Conservation (phyloP, 2,329 filamentous ascomycete species). For the Cladosporium sphaerospermum region DNA sequence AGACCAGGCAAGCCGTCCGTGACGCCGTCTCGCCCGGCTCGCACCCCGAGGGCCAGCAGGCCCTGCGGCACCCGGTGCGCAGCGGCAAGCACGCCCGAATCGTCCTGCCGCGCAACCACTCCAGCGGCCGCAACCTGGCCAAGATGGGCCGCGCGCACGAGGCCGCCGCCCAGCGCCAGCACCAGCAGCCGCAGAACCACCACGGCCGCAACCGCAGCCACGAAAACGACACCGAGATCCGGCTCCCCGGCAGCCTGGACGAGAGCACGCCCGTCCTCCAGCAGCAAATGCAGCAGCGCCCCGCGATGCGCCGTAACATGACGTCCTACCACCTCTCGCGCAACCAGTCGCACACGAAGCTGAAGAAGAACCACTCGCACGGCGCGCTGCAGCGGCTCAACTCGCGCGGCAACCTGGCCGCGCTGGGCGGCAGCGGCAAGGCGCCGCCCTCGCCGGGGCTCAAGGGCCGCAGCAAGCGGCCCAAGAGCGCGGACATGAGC, state of each 20-base stretch:
- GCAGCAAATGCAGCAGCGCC: conserved; percentile 11
- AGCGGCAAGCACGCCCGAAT: conserved; percentile 24
- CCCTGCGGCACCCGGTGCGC: conserved; percentile 19
- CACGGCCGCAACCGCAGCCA: conserved; percentile 24
- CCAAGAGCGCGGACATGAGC: conserved; percentile 25
- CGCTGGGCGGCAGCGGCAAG: conserved; percentile 16
- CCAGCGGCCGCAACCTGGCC: conserved; percentile 27
- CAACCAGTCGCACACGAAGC: conserved; percentile 25
- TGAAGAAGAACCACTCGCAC: conserved; percentile 38
- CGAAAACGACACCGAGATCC: conserved; percentile 30
- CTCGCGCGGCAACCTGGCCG: conserved; percentile 33
- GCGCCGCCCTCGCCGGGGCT: conserved; percentile 23
- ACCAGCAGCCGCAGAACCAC: conserved; percentile 11
- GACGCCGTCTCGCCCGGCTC: conserved; percentile 22
- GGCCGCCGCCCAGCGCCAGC: conserved; percentile 15
- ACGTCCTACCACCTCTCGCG: conserved; percentile 27
- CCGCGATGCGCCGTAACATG: conserved; percentile 27
- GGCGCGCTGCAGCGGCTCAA: conserved; percentile 39
- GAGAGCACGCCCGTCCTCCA: conserved; percentile 14
- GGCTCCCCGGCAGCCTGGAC: conserved; percentile 29
- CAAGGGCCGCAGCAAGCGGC: conserved; percentile 26
- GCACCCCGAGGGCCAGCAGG: conserved; percentile 18
- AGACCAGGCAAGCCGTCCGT: conserved; percentile 1
- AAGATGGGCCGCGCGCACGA: conserved; percentile 21
- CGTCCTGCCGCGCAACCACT: conserved; percentile 28